A percentile compares a stretch with the other conserved stretches of the same genome.
phyloP scores from a whole-genome alignment of 2,329 filamentous ascomycete genomes.

The Metarhizium rileyi region DNA sequence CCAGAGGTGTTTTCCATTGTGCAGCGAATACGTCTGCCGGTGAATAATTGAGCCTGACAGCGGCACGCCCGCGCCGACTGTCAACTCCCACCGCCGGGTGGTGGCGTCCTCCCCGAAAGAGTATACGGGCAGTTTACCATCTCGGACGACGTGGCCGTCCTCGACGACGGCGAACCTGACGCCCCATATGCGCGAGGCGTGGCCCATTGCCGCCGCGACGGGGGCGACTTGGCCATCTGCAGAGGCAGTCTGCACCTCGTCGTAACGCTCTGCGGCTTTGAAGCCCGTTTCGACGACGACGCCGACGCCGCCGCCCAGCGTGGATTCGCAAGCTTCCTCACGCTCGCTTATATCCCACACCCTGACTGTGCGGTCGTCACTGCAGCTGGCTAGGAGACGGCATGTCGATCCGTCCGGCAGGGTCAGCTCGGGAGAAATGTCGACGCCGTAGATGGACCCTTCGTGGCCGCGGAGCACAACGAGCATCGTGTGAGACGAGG shows the following conservation, averaged over 20 bases:
- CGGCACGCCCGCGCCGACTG: neutral
- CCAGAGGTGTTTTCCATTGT: slow-evolving; percentile 90
- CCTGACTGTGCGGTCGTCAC: slow-evolving; percentile 83
- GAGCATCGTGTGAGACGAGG: slow-evolving; percentile 24
- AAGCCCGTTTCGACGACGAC: slow-evolving; percentile 49
- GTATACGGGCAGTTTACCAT: slow-evolving; percentile 34
- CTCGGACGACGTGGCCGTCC: neutral
- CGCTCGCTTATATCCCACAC: slow-evolving; percentile 72
- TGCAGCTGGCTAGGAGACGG: slow-evolving; percentile 79
- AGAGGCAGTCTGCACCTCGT: slow-evolving; percentile 10
- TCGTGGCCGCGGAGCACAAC: slow-evolving; percentile 62
- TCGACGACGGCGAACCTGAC: slow-evolving; percentile 53
- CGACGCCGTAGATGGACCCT: slow-evolving; percentile 86
- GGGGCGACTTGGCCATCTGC: slow-evolving; percentile 24
- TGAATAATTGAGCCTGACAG: slow-evolving; percentile 34
- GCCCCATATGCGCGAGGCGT: slow-evolving; percentile 83
- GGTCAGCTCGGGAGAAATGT: slow-evolving; percentile 53
- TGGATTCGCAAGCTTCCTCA: neutral
- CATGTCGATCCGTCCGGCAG: slow-evolving; percentile 27
- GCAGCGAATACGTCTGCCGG: slow-evolving; percentile 48
- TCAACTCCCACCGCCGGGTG: slow-evolving; percentile 56
- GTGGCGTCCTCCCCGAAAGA: slow-evolving; percentile 84
- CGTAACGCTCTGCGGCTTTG: slow-evolving; percentile 23
- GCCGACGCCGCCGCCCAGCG: slow-evolving; percentile 12
- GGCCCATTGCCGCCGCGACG: slow-evolving; percentile 71